A percentile compares a stretch with the other conserved stretches of the same genome.
These are phyloP conservation scores for Scutellaria baicalensis DNA, from an alignment of 257 asterid species.

Conservation along the genomic window DNA sequence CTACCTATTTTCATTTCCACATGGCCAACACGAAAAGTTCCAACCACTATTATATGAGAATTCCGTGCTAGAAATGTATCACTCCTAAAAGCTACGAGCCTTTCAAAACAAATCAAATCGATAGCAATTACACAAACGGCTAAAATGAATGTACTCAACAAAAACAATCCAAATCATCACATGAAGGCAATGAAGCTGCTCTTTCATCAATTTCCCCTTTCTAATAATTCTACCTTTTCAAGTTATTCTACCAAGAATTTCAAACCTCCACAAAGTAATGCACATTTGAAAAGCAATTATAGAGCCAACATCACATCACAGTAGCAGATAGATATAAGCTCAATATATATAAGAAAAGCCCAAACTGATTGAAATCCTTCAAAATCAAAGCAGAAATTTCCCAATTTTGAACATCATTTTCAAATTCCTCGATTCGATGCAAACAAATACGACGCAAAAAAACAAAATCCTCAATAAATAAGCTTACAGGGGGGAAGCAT, in stretches of 20 bases:
- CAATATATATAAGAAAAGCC: background rate
- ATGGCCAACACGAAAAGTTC: background rate
- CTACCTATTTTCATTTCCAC: background rate
- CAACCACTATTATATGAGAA: background rate
- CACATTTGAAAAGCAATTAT: background rate
- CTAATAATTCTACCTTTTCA: background rate
- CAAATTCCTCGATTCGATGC: background rate
- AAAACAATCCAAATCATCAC: background rate
- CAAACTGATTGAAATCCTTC: background rate
- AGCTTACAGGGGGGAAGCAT: conserved; percentile 67
- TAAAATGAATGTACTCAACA: background rate
- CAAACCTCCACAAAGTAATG: background rate
- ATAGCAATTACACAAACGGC: background rate
- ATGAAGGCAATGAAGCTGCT: too few relatives aligned
- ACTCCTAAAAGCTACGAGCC: background rate
- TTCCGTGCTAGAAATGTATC: background rate
- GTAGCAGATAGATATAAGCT: background rate
- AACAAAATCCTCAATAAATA: background rate
- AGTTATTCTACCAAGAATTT: background rate
- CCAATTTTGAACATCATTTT: background rate
- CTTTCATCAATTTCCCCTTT: background rate
- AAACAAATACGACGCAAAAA: background rate
- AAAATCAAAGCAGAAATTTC: background rate
- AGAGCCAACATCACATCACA: background rate
- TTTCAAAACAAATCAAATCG: background rate